Conservation (phyloP, 495 filamentous ascomycete genomes). For the Penicillium crystallinum region DNA sequence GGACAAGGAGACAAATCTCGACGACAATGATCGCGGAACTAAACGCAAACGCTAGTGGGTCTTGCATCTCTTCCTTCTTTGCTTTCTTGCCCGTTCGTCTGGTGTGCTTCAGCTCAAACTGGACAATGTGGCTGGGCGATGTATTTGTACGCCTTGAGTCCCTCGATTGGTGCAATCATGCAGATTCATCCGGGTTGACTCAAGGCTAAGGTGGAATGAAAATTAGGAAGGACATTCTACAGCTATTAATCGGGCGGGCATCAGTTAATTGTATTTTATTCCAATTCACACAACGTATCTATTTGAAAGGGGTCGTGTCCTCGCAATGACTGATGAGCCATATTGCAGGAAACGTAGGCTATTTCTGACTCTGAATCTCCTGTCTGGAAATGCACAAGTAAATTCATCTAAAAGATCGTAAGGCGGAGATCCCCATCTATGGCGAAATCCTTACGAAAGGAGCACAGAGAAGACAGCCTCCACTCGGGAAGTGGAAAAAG, state of each 20-base stretch:
- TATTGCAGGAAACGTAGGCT: no score
- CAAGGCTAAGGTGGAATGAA: neutral
- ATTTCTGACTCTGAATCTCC: no score
- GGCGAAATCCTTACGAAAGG: no score
- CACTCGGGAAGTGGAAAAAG: no score
- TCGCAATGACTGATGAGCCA: no score
- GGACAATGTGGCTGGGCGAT: neutral
- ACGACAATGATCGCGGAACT: conserved; percentile 63
- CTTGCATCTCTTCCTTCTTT: neutral
- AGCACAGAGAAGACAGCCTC: neutral
- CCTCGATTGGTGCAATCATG: neutral
- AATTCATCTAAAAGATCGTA: no score
- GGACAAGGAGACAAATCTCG: conserved; percentile 67
- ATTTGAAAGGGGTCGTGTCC: no score
- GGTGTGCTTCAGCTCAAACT: neutral
- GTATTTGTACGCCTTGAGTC: neutral
- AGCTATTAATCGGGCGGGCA: neutral
- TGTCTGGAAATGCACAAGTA: no score
- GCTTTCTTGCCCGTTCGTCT: neutral
- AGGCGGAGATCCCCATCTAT: no score
- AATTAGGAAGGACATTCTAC: neutral
- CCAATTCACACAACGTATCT: neutral
- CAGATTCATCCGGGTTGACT: neutral
- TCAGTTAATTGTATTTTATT: neutral
- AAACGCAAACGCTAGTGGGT: conserved; percentile 49